Percentiles rank a stretch among this genome's conserved stretches.
Conservation (phyloP, 352 stramenopile genomes). For the Thalassiosira ordinaria region DNA sequence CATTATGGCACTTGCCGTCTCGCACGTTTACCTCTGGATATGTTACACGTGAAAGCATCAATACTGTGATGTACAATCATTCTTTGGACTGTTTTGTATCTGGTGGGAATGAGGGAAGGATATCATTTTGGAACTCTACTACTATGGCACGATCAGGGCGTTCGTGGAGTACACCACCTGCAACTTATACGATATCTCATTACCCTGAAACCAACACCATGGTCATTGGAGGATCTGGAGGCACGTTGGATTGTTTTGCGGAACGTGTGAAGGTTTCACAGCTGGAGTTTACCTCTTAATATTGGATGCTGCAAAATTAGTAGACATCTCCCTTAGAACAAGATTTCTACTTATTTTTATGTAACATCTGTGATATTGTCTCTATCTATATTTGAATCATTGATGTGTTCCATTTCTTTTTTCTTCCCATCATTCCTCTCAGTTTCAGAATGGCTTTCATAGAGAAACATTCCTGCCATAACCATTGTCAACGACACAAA, state of each 20-base stretch:
- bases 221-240: conserved; percentile 50
- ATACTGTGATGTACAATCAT: conserved; percentile 46
- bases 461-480: conserved; percentile 70
- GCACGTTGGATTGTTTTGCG: conserved; percentile 56
- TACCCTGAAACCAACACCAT: conserved; percentile 36
- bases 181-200: conserved; percentile 39
- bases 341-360: no score
- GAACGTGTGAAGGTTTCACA: conserved; percentile 49
- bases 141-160: conserved; percentile 23
- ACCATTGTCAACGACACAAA: conserved; percentile 72
- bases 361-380: conserved; percentile 1
- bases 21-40: conserved; percentile 61
- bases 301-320: conserved; percentile 1
- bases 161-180: conserved; percentile 44
- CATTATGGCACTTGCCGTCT: conserved; percentile 57
- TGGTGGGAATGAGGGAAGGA: conserved; percentile 53
- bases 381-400: not conserved
- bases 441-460: conserved; percentile 59
- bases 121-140: conserved; percentile 55
- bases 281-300: conserved; percentile 36
- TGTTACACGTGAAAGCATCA: conserved; percentile 47
- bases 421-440: not conserved
- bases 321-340: no score
- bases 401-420: not conserved
- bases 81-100: conserved; percentile 48